These are phyloP conservation scores for Nelumbo lutea DNA, from an alignment of 164 flowering plant species.

Conservation along the genomic window DNA sequence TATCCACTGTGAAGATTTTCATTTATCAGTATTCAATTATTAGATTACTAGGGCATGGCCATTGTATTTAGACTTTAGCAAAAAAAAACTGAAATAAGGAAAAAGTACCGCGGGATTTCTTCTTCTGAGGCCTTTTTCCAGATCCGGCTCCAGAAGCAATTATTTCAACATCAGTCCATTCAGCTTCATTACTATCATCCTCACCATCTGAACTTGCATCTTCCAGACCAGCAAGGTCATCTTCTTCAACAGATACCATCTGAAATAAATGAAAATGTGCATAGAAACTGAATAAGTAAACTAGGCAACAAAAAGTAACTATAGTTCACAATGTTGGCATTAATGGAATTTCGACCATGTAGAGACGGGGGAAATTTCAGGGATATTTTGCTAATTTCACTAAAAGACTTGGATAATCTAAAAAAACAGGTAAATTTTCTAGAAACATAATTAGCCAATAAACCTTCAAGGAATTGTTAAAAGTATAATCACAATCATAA, in stretches of 20 bases:
- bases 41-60: slow-evolving; percentile 1
- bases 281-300: background rate
- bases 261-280: slow-evolving; percentile 15
- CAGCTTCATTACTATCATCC: slow-evolving; percentile 87
- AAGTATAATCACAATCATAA: no score
- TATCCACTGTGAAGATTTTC: slow-evolving; percentile 42
- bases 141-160: slow-evolving; percentile 35
- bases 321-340: no score
- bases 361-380: no score
- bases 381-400: no score
- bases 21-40: background rate
- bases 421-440: background rate
- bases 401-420: background rate
- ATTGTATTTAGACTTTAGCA: background rate
- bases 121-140: slow-evolving; percentile 49
- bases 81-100: background rate
- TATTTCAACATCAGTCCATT: slow-evolving; percentile 60
- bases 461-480: background rate
- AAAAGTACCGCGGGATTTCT: slow-evolving; percentile 61
- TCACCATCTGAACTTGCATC: slow-evolving; percentile 91
- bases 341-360: no score
- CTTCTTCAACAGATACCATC: slow-evolving; percentile 97
- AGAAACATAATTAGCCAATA: background rate
- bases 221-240: slow-evolving; percentile 94
- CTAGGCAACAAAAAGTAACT: background rate